phyloP scores from a whole-genome alignment of 768 basidiomycete species.

The Boletus subparvulus region DNA sequence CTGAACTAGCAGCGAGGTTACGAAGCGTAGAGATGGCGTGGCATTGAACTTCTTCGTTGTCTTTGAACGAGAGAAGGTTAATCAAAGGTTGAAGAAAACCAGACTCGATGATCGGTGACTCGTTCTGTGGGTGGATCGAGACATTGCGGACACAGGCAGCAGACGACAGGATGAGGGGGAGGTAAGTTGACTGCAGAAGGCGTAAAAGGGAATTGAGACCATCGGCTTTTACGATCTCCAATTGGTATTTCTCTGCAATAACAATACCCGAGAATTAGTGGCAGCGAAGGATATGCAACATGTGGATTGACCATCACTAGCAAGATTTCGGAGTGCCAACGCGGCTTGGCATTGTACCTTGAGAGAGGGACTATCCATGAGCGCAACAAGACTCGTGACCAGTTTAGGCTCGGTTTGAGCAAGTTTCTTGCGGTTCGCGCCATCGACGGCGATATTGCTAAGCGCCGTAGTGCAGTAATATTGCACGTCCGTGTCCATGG shows the following conservation, averaged over 20 bases:
- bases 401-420: slow-evolving; percentile 93
- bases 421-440: slow-evolving; percentile 90
- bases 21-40: slow-evolving; percentile 97
- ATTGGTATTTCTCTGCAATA: slow-evolving; percentile 88
- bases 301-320: slow-evolving; percentile 75
- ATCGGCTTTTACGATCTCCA: slow-evolving; percentile 96
- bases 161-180: slow-evolving; percentile 95
- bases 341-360: slow-evolving; percentile 99
- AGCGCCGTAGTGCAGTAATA: slow-evolving; percentile 99
- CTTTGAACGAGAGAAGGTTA: slow-evolving; percentile 94
- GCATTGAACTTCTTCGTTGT: slow-evolving; percentile 99
- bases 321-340: slow-evolving; percentile 91
- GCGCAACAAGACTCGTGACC: slow-evolving; percentile 85
- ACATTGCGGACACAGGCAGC: slow-evolving; percentile 99
- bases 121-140: slow-evolving; percentile 97
- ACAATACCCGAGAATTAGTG: slow-evolving; percentile 3
- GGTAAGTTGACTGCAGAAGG: slow-evolving; percentile 92
- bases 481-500: slow-evolving; percentile 98
- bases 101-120: slow-evolving; percentile 98
- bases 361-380: slow-evolving; percentile 97
- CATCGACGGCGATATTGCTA: slow-evolving; percentile 98
- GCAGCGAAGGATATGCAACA: slow-evolving; percentile 15
- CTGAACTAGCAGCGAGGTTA: slow-evolving; percentile 94
- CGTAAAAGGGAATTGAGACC: slow-evolving; percentile 90
- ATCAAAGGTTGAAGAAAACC: slow-evolving; percentile 96